These are phyloP conservation scores for Pisolithus microcarpus DNA, from an alignment of 768 basidiomycete species.

Conservation along the genomic window DNA sequence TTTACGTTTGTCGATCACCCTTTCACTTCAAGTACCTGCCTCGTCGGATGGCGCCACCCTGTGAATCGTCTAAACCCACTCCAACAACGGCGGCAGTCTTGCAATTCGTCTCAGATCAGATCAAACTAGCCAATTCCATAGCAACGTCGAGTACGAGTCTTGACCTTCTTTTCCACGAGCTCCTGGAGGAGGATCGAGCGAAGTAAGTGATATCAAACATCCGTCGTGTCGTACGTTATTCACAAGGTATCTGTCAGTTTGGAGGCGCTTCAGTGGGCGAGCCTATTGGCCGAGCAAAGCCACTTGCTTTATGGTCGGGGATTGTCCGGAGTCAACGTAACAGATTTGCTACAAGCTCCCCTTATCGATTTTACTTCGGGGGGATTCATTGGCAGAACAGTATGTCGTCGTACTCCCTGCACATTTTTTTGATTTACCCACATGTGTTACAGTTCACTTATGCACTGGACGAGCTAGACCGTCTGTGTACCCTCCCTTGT, in stretches of 20 bases:
- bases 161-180: slow-evolving; percentile 13
- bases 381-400: slow-evolving; percentile 25
- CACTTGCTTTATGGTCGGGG: background rate
- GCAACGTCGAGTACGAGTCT: slow-evolving; percentile 17
- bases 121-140: slow-evolving; percentile 21
- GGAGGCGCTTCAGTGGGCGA: slow-evolving; percentile 1
- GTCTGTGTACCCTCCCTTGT: slow-evolving; percentile 8
- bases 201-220: slow-evolving; percentile 8
- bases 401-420: slow-evolving; percentile 6
- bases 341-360: slow-evolving; percentile 10
- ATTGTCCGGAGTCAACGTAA: slow-evolving; percentile 13
- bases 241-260: slow-evolving; percentile 3
- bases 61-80: slow-evolving; percentile 4
- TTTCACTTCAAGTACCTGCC: slow-evolving; percentile 1
- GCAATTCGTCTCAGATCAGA: slow-evolving; percentile 24
- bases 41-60: slow-evolving; percentile 2
- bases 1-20: slow-evolving; percentile 1
- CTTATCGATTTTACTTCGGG: slow-evolving; percentile 19
- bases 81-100: slow-evolving; percentile 15
- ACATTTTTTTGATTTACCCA: slow-evolving; percentile 1
- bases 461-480: slow-evolving; percentile 23
- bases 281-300: background rate
- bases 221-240: background rate
- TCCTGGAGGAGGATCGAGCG: slow-evolving; percentile 15
- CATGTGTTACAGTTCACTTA: slow-evolving; percentile 16